Base-by-base conservation (phyloP, 2,329 filamentous ascomycete genomes). In the Coniochaeta sp. region DNA sequence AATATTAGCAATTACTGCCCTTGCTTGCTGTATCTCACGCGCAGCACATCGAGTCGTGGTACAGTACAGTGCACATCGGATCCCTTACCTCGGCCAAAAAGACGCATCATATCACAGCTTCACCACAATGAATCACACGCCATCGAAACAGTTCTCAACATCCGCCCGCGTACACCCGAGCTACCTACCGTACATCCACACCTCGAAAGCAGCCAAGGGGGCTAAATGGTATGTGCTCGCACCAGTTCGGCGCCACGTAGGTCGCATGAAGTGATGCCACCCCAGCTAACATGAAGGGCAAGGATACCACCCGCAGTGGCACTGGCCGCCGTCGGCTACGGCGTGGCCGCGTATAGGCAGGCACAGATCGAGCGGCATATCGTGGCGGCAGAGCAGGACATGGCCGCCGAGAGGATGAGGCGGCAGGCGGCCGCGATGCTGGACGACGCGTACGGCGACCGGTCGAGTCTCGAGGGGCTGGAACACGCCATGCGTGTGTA, bases 401-500 rank as follows among this genome's bases (percentile, higher is more conserved):
- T 67, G 58, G 56, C 14, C 22, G 57, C 61, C 6, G 67, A 64
- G 58, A 55, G 61, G 57, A 60, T 62, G 56, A 61, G 62, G 33
- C 60, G 62, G 52, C 47, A 31, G 47, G 47, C 47, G 9, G 61
- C 63, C 14, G 64, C 63, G 5, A 62, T 67, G 17, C 60, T 73
- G 54, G 66, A 68, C 38, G 67, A 70, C 47, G 71, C 71, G 8
- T 73, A 72, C 52, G 70, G 70, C 8, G 69, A 71, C 58, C 61
- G 70, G 22, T 62, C 61, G 14, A 70, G 67, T 58, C 62, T 72
- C 38, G 71, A 70, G 60, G 69, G 67, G 59, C 62, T 73, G 33
- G 71, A 73, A 63, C 52, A 60, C 36, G 71, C 71, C 8, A 64
- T 71, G 54, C 61, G 60, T 2, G 63, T 72, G 1, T 73, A 73